Conservation (phyloP, 106 monocot genomes). For the Apostasia ramifera region DNA sequence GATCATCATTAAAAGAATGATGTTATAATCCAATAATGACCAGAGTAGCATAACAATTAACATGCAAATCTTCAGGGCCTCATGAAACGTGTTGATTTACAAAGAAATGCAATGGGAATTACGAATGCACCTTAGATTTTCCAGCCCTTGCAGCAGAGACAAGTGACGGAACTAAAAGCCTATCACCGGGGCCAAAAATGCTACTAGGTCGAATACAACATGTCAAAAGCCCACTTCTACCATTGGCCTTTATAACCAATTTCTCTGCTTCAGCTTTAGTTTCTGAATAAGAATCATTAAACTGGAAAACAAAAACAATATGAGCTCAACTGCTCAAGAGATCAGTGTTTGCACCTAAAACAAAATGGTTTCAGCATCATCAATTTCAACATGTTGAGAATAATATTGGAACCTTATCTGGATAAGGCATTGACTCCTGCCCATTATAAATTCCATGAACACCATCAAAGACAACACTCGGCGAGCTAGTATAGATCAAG, state of each 20-base stretch:
- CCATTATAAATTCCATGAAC: constrained; percentile 76
- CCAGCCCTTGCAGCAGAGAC: constrained; percentile 86
- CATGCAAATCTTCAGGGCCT: not conserved
- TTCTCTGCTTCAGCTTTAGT: constrained; percentile 96
- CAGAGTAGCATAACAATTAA: too few species aligned
- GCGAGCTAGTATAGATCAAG: constrained; percentile 92
- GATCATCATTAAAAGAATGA: too few species aligned
- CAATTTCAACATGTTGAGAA: not conserved
- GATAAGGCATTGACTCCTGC: constrained; percentile 74
- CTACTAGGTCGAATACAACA: constrained; percentile 97
- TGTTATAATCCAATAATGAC: not conserved
- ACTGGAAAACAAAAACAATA: constrained; percentile 34
- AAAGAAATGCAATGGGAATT: not conserved
- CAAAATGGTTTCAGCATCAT: not conserved
- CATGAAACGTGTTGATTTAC: not conserved
- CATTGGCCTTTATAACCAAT: constrained; percentile 81
- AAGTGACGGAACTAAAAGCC: constrained; percentile 75
- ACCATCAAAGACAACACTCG: constrained; percentile 95
- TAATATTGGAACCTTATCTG: constrained; percentile 46
- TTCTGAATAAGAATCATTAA: constrained; percentile 97
- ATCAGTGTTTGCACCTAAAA: constrained; percentile 2
- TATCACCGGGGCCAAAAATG: constrained; percentile 98
- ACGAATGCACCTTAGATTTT: constrained; percentile 65
- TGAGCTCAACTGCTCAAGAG: not conserved
- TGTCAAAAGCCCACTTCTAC: constrained; percentile 71